A percentile compares a stretch with the other conserved stretches of the same genome.
Conservation (phyloP, 2,329 filamentous ascomycete species). For the Cladosporium sphaerospermum region DNA sequence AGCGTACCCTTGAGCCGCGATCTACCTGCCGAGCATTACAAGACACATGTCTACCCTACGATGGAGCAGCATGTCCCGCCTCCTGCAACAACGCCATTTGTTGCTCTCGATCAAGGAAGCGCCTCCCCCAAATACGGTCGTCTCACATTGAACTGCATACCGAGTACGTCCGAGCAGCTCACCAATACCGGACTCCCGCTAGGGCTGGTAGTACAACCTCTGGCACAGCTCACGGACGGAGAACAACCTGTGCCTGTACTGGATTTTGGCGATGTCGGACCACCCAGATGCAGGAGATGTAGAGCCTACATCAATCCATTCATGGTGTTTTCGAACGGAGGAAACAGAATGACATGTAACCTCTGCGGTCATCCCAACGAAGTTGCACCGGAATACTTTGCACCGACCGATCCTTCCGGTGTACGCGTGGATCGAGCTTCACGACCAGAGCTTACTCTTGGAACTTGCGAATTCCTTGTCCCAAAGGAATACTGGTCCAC, state of each 20-base stretch:
- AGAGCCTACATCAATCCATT: constrained; percentile 98
- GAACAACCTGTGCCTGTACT: constrained; percentile 85
- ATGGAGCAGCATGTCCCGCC: constrained; percentile 92
- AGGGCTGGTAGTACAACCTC: constrained; percentile 79
- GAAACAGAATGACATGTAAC: constrained; percentile 96
- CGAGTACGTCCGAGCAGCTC: constrained; percentile 72
- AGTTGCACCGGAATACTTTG: constrained; percentile 85
- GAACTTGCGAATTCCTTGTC: constrained; percentile 92
- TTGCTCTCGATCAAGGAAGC: constrained; percentile 94
- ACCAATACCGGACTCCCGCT: constrained; percentile 75
- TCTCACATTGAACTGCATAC: constrained; percentile 89
- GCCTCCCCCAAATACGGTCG: constrained; percentile 90
- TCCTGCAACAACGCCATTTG: constrained; percentile 79
- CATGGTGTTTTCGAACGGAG: constrained; percentile 91
- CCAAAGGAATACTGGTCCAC: constrained; percentile 99
- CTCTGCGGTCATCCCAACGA: constrained; percentile 98
- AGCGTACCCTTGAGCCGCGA: constrained; percentile 85
- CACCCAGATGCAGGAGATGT: constrained; percentile 86
- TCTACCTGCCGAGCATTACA: constrained; percentile 72
- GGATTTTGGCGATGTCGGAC: constrained; percentile 87
- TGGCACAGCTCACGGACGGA: constrained; percentile 75
- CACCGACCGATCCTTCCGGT: constrained; percentile 80
- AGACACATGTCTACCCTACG: constrained; percentile 84
- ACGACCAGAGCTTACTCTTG: constrained; percentile 79
- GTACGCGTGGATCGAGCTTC: constrained; percentile 82